Evolutionary conservation across 805 yeast species (phyloP), one percentile per base, ranked within the genome.

Genomic region (Debaryomyces hansenii): DNA sequence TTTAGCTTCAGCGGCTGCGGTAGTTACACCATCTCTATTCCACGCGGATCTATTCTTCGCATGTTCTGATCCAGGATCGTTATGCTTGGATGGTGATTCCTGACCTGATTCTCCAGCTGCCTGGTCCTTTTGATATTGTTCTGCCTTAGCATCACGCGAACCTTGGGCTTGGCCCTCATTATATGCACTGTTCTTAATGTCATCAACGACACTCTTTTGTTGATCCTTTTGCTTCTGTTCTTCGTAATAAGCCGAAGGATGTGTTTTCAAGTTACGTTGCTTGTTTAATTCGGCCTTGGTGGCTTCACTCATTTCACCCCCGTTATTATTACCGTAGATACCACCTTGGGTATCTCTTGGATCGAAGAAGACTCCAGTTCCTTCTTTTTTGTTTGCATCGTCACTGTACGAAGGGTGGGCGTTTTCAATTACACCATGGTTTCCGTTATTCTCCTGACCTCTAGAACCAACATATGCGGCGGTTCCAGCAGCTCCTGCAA

Each of bases 311-410:
- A 28, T n/a, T n/a, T 56, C 43, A 42, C 54, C 43, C 31, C 39
- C 43, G 31, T 41, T 45, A 20, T 38, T 36, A 36, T 50, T 34
- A 21, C 48, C 48, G 45, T 61, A 62, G 40, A 55, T 47, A 16
- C 70, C 69, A 20, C 69, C 70, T 49, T 67, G 72, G 29, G 72
- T 66, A 50, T 67, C 72, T 48, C 51, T 57, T 10, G 74, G 72
- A 41, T 67, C 64, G 47, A 56, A 69, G 47, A 59, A 69, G 41
- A 53, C 51, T 10, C 74, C 74, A 9, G 55, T 50, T 27, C 73
- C 74, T 31, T 57, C 45, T 8, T 46, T 53, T 12, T 54, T 53
- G 31, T 46, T 50, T 21, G 73, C 70, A 37, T 62, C 67, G 46
- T 66, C 58, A 21, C 57, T 60, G 51, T 67, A 69, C 4, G 46